These are phyloP conservation scores for Eragrostis curvula DNA, from an alignment of 176 grass and related monocot genomes.

Conservation along the genomic window DNA sequence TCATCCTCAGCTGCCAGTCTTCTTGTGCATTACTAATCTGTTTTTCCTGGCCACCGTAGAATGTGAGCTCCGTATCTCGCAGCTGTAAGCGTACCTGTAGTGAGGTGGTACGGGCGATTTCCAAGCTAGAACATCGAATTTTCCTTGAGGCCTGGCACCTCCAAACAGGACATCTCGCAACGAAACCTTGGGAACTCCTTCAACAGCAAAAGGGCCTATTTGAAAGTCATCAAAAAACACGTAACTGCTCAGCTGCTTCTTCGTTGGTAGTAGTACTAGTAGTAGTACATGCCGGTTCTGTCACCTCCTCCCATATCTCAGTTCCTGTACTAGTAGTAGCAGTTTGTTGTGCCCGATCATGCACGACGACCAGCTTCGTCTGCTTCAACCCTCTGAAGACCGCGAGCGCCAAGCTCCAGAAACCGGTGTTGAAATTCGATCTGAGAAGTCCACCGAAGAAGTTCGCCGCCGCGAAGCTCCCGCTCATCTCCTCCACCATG, in stretches of 20 bases:
- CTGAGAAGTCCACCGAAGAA: background rate
- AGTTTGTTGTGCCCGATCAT: too few relatives aligned
- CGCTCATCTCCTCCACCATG: background rate
- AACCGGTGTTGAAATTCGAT: background rate
- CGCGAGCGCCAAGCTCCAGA: background rate
- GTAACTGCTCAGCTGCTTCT: background rate
- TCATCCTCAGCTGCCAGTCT: background rate
- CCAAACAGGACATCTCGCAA: conserved; percentile 8
- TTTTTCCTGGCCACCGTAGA: background rate
- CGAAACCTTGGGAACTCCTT: background rate
- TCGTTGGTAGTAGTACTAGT: too few relatives aligned
- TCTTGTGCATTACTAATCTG: background rate
- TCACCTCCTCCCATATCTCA: too few relatives aligned
- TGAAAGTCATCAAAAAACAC: background rate
- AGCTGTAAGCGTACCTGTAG: background rate
- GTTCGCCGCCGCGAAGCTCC: background rate
- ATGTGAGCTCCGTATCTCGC: background rate
- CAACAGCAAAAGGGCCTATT: background rate
- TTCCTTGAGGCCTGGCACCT: background rate
- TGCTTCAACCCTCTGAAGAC: background rate
- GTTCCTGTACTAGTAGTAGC: too few relatives aligned
- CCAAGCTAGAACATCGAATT: conserved; percentile 22
- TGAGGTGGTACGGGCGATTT: conserved; percentile 27
- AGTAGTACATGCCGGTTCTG: too few relatives aligned
- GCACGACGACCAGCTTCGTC: background rate